Percentiles rank a stretch among this genome's conserved stretches.
These are phyloP conservation scores for Volvox africanus DNA, from an alignment of 139 green algal genomes.

Conservation along the genomic window DNA sequence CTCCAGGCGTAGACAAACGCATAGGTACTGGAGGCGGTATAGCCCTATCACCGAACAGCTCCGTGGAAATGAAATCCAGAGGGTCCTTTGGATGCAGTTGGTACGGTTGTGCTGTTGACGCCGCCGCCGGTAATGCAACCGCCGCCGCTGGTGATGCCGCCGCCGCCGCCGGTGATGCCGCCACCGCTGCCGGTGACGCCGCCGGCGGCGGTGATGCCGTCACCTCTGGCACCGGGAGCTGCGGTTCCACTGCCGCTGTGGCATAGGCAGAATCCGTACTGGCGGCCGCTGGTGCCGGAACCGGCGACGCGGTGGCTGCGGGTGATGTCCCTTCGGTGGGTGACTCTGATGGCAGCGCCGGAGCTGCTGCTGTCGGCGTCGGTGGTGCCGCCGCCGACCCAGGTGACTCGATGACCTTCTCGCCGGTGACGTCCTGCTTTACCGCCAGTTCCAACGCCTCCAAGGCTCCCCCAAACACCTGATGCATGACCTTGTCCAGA, in stretches of 20 bases:
- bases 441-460: neutral
- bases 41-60: neutral
- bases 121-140: neutral
- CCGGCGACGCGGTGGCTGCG: neutral
- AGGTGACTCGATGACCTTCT: neutral
- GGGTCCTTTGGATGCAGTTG: neutral
- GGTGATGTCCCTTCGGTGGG: no score
- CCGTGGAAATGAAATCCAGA: neutral
- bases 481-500: neutral
- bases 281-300: neutral
- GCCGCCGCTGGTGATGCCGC: neutral
- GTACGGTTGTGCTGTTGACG: neutral
- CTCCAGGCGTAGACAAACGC: neutral
- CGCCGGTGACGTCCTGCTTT: neutral
- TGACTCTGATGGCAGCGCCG: neutral
- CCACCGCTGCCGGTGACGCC: neutral
- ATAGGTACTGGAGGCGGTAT: neutral
- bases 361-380: neutral
- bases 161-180: neutral
- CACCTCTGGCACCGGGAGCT: neutral
- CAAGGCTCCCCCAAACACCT: neutral
- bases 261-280: neutral
- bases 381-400: neutral
- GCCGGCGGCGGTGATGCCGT: neutral
- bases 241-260: neutral